Base-by-base conservation (phyloP, 2,329 filamentous ascomycete species). In the Sordariomycetes sp. region DNA sequence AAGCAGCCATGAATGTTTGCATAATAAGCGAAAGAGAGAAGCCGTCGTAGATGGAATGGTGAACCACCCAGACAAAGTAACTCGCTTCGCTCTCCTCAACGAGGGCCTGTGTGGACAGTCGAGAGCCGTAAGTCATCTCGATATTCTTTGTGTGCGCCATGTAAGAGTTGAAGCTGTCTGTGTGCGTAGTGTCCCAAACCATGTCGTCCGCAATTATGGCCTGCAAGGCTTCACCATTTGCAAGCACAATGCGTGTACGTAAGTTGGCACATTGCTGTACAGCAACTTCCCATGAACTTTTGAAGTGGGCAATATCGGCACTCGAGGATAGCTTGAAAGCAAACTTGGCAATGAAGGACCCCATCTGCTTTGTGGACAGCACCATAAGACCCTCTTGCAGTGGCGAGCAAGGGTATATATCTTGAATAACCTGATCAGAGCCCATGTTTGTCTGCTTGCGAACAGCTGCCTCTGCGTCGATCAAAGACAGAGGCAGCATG, bases 351-450 rank as follows among this genome's bases (percentile, higher is more conserved):
- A 46, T 35, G 29, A 48, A 49, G 14, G 38, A 38, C 2, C 45
- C 44, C 0, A 41, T 23, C 9, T 30, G 8, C 39, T 61, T 63
- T 33, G 54, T 51, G 7, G 68, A 61, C 4, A 70, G 43, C 2
- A 64, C 62, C 46, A 72, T 58, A 3, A 72, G 53, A 6, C 61
- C 64, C 41, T 68, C 64, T 38, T 72, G 68, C 1, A 69, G 45
- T 1, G 64, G 55, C 0, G 66, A 65, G 45, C 64, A 66, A 1
- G 67, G 67, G 32, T 68, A 72, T 0, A 65, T 47, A 35, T 72
- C 67, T 32, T 69, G 59, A 6, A 68, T 24, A 14, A 18, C 17
- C 8, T 28, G n/a, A 15, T 15, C 17, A 15, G n/a, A 14, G 17
- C 25, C 8, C 8, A 36, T 19, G 14, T 29, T 30, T 26, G 30